Evolutionary conservation across 2,329 filamentous ascomycete species (phyloP), one percentile per base, ranked within the genome.

Genomic region (Aspergillus fumigatiaffinis): DNA sequence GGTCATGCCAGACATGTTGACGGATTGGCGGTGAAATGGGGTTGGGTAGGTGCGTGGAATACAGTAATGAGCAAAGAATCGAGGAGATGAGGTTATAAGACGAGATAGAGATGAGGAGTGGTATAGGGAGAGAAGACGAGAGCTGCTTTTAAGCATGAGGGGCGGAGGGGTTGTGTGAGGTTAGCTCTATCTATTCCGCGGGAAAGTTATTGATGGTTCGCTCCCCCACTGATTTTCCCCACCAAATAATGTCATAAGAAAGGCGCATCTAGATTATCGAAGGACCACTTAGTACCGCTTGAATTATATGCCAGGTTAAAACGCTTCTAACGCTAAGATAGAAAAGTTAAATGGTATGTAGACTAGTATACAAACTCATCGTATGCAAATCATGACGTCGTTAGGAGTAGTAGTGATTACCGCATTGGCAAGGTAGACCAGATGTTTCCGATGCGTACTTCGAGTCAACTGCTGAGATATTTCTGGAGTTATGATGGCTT

Each of bases 1-100:
- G 44, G 71, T 72, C 65, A 77, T 69, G 59, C 68, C 65, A 65
- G 74, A 73, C 74, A 76, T 76, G 56, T 61, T 65, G 63, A 56
- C 64, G 55, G 54, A 52, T 57, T 65, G 64, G 50, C 59, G 54
- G 26, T 52, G 53, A 49, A 55, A 50, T 20, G 23, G 14, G 17
- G 54, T 35, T 50, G 54, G 42, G 50, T 38, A 32, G 53, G 38
- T 55, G 44, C 26, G 54, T 50, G 42, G 54, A 49, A 61, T 38
- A 50, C 56, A 47, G 38, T 62, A 50, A 29, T 51, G 51, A 51
- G 54, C 56, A 57, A 63, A 56, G 35, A 64, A 25, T 32, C 25
- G 57, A 49, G 50, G 49, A 53, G 46, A 32, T 32, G 51, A 61
- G 38, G 35, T 52, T 23, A 52, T 21, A 51, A 41, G 32, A 47